Conservation (phyloP, 164 flowering plant species). For the Liquidambar formosana region DNA sequence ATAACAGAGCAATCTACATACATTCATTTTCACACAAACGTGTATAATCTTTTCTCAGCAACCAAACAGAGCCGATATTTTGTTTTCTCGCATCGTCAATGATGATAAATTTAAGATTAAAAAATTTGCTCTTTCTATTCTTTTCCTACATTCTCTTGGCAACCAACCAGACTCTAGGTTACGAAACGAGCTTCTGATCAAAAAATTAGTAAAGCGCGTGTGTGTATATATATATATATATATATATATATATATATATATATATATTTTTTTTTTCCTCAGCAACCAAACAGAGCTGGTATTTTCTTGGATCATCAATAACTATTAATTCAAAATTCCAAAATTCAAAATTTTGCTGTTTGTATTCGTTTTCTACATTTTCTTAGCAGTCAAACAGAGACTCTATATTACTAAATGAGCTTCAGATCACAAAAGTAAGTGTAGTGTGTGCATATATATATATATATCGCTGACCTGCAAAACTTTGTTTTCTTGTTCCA, state of each 20-base stretch:
- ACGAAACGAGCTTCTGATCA: no score
- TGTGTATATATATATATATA: not conserved
- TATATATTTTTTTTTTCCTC: not conserved
- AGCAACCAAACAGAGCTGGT: slow-evolving; percentile 13
- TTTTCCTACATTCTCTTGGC: no score
- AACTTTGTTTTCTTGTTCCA: slow-evolving; percentile 68
- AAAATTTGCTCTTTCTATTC: no score
- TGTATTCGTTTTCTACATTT: not conserved
- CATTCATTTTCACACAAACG: not conserved
- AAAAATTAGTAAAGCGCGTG: not conserved
- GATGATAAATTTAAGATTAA: no score
- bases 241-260: not conserved
- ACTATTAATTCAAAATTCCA: not conserved
- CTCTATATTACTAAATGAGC: not conserved
- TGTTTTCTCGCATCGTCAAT: no score
- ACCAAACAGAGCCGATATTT: no score
- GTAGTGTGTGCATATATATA: no score
- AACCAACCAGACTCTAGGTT: no score
- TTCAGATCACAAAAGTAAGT: not conserved
- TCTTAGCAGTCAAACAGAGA: not conserved
- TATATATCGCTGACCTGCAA: slow-evolving; percentile 49
- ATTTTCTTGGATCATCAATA: not conserved
- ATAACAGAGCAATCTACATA: not conserved
- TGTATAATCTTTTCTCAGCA: no score
- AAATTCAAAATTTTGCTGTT: not conserved